These are phyloP conservation scores for Opeltia flavorubescens DNA, from an alignment of 495 filamentous ascomycete genomes.

Conservation along the genomic window DNA sequence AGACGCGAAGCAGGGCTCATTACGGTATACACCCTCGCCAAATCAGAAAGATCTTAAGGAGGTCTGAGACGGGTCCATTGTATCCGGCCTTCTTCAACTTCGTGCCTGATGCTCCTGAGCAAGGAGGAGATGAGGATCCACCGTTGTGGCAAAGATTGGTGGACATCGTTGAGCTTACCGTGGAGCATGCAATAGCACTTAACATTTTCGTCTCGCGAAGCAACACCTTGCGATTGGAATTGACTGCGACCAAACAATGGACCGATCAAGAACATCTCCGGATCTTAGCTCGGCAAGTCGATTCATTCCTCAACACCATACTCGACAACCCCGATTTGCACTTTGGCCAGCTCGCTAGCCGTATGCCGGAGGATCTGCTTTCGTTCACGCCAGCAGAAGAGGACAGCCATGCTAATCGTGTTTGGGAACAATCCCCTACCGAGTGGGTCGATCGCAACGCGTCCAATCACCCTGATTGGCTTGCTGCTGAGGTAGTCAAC, in stretches of 20 bases:
- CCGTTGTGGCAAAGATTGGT: constrained; percentile 16
- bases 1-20: constrained; percentile 15
- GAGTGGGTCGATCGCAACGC: constrained; percentile 25
- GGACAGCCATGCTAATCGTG: constrained; percentile 11
- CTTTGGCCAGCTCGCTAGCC: constrained; percentile 9
- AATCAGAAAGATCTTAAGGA: constrained; percentile 17
- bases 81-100: constrained; percentile 27
- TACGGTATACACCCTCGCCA: constrained; percentile 20
- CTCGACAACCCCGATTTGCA: constrained; percentile 16
- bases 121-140: background rate
- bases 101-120: constrained; percentile 5
- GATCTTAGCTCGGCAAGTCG: constrained; percentile 21
- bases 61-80: constrained; percentile 15
- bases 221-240: constrained; percentile 17
- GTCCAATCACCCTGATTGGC: constrained; percentile 22
- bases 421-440: constrained; percentile 15
- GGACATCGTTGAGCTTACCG: constrained; percentile 19
- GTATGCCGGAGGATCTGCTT: constrained; percentile 14
- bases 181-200: constrained; percentile 25
- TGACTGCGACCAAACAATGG: constrained; percentile 15
- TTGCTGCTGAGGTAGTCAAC: constrained; percentile 28
- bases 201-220: constrained; percentile 16
- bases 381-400: constrained; percentile 16
- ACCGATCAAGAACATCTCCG: constrained; percentile 18
- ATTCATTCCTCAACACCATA: constrained; percentile 18